Base-by-base conservation (phyloP, 179 eudicot genomes). In the Silene vulgaris region DNA sequence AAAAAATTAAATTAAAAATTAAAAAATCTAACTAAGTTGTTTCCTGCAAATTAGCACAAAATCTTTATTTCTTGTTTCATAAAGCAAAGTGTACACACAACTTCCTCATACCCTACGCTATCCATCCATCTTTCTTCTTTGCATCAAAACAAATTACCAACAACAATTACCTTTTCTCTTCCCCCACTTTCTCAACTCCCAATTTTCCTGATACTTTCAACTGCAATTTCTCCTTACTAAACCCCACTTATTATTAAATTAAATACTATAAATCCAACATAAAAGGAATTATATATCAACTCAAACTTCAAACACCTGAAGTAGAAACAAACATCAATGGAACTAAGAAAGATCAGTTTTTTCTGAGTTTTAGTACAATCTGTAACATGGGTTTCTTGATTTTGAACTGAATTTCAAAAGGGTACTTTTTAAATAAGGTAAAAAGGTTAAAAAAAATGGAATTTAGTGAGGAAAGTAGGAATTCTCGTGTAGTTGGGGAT, bases 401-500 rank as follows among this genome's bases (percentile, higher is more conserved):
- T 73, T 52, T 32, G 8, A 13, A 62, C 56, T 76, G 62, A 76
- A 72, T 65, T 56, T 2, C 29, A 54, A 72, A 72, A 67, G 75
- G 79, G 72, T 59, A 72, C 2, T 71, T 40, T 45, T 0, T 3
- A 11, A 11, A 45, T 1, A 45, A 11, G 2, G 8, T 1, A 45
- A 45, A 9, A 45, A 9, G 7, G 28, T 40, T 14, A 60, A 66
- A 79, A 37, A 65, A 5, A 60, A 85, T 85, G 88, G 86, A 85
- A 78, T 74, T 65, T 64, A 78, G 71, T 30, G 79, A 17, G 19
- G 76, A 17, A 40, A 75, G 57, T 23, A 26, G 62, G 5, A 50
- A 79, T 45, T 62, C 56, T 28, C 83, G 88, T 19, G 43, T 79
- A 56, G 82, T 85, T 61, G 90, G 86, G 14, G 82, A 87, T 35